A percentile compares a stretch with the other conserved stretches of the same genome.
These are phyloP conservation scores for Stipa capillata DNA, from an alignment of 176 grass and related monocot genomes.

Conservation along the genomic window DNA sequence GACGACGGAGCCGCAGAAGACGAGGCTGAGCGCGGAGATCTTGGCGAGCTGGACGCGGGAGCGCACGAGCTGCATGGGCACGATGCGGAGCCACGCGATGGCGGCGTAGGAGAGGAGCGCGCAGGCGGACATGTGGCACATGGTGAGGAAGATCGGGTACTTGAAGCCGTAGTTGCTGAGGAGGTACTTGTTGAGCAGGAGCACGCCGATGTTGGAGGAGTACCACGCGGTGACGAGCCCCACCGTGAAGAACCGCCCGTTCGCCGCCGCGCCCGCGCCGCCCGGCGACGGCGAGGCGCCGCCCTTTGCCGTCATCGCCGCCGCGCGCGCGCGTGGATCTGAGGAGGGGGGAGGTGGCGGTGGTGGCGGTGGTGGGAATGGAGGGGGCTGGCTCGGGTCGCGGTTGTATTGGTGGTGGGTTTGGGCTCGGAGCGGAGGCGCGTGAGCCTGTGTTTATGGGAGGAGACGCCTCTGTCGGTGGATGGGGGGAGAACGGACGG, in stretches of 20 bases:
- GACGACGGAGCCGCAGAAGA: constrained; percentile 80
- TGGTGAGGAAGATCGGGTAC: constrained; percentile 99
- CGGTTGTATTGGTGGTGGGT: constrained; percentile 33
- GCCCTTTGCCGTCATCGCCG: constrained; percentile 50
- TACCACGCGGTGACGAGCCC: constrained; percentile 82
- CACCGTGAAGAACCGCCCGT: constrained; percentile 48
- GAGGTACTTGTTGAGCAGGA: constrained; percentile 98
- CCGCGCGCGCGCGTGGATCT: constrained; percentile 28
- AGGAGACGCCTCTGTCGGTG: constrained; percentile 14
- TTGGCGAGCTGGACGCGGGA: constrained; percentile 58
- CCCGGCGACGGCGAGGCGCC: constrained; percentile 39
- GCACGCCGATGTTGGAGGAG: constrained; percentile 96
- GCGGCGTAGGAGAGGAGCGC: constrained; percentile 82
- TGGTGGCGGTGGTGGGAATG: neutral
- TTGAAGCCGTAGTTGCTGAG: constrained; percentile 97
- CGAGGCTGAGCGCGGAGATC: constrained; percentile 71
- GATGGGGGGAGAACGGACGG: constrained; percentile 9
- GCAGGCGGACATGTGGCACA: constrained; percentile 97
- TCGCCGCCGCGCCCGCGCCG: constrained; percentile 14
- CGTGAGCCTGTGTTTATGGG: constrained; percentile 43
- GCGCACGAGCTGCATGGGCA: constrained; percentile 60
- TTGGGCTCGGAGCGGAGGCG: constrained; percentile 19
- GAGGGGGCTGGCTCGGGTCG: constrained; percentile 6
- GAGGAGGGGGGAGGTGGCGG: neutral
- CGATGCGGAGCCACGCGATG: constrained; percentile 78